phyloP scores from a whole-genome alignment of 257 asterid species.

The Rauvolfia tetraphylla region DNA sequence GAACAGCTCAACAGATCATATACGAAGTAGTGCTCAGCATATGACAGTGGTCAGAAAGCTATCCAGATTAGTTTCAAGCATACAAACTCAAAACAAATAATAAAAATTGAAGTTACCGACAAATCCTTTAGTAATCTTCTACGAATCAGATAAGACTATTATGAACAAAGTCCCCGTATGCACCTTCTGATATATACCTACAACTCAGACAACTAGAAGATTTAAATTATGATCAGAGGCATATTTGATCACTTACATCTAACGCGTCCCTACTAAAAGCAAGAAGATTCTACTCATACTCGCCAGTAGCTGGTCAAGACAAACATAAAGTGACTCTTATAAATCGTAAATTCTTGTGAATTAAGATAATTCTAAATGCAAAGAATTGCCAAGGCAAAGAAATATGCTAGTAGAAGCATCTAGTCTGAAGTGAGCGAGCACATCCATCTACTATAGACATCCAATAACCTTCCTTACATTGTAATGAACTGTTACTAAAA shows the following conservation, averaged over 20 bases:
- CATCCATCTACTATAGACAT: not conserved
- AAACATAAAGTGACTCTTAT: not conserved
- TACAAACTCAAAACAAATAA: not conserved
- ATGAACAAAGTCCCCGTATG: not conserved
- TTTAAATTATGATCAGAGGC: not conserved
- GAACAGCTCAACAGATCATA: not conserved
- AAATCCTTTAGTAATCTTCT: not conserved
- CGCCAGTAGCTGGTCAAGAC: not conserved
- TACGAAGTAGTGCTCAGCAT: not conserved
- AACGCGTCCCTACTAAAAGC: not conserved
- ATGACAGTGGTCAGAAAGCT: not conserved
- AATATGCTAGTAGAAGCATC: not conserved
- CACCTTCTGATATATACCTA: not conserved
- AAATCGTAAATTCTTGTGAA: not conserved
- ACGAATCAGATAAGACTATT: not conserved
- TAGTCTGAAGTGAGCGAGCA: not conserved
- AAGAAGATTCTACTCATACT: too few species aligned
- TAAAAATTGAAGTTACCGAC: not conserved
- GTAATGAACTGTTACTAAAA: not conserved
- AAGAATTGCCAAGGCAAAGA: not conserved
- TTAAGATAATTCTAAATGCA: not conserved
- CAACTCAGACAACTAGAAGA: not conserved
- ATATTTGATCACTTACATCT: not conserved
- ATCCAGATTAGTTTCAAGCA: not conserved
- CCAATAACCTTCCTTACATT: constrained; percentile 1